These are phyloP conservation scores for Cystofilobasidium capitatum DNA, from an alignment of 768 basidiomycete genomes.

Conservation along the genomic window DNA sequence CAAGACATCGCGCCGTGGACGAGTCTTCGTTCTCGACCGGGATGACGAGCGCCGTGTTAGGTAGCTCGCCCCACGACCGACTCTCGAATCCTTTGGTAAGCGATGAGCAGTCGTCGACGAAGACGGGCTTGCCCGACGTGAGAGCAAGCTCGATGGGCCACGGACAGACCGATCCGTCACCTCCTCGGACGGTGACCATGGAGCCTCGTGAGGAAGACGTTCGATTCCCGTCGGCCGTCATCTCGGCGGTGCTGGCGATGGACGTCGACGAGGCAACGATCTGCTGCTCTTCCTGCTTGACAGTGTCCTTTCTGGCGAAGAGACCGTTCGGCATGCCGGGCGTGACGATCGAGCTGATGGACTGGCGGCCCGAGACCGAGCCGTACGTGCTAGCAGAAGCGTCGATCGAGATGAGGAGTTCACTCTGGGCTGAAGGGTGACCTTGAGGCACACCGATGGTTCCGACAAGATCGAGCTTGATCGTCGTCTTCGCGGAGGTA, in stretches of 20 bases:
- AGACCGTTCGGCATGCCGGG: background rate
- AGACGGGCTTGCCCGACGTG: background rate
- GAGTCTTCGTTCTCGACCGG: constrained; percentile 21
- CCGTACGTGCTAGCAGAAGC: background rate
- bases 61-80: constrained; percentile 21
- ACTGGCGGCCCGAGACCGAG: background rate
- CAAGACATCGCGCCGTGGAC: background rate
- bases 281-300: background rate
- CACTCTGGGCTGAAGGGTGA: constrained; percentile 7
- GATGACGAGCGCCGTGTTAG: constrained; percentile 19
- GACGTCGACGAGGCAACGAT: background rate
- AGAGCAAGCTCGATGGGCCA: constrained; percentile 18
- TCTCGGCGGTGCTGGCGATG: background rate
- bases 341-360: background rate
- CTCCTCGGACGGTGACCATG: constrained; percentile 3
- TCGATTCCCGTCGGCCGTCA: no score
- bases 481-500: background rate
- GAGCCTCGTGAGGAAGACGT: background rate
- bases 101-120: constrained; percentile 20
- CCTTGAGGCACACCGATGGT: constrained; percentile 19
- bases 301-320: background rate
- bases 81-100: constrained; percentile 20
- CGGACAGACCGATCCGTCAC: constrained; percentile 13
- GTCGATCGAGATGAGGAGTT: constrained; percentile 5
- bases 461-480: constrained; percentile 5